phyloP scores from a whole-genome alignment of 2,329 filamentous ascomycete species.

The Hypoxylon sp. region DNA sequence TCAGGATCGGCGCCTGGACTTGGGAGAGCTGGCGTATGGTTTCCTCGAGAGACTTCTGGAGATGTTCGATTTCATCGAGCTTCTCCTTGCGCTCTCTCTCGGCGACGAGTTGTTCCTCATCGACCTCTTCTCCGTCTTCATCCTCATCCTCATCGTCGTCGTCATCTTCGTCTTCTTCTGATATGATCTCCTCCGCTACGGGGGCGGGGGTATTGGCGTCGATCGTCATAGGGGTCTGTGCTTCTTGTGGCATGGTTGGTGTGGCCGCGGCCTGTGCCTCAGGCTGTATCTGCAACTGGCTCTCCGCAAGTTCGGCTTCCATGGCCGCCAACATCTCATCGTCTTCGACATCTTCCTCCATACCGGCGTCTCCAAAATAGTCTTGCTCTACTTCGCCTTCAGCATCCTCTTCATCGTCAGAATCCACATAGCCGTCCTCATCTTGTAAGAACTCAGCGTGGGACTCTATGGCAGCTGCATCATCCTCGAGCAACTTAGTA shows the following conservation, averaged over 20 bases:
- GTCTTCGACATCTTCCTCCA: constrained; percentile 53
- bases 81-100: constrained; percentile 70
- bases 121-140: constrained; percentile 68
- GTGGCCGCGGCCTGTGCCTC: constrained; percentile 55
- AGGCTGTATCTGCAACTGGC: constrained; percentile 38
- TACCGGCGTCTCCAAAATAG: constrained; percentile 56
- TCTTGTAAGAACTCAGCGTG: constrained; percentile 77
- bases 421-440: constrained; percentile 55
- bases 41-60: constrained; percentile 58
- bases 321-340: constrained; percentile 64
- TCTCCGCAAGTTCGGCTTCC: constrained; percentile 63
- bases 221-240: constrained; percentile 62
- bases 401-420: constrained; percentile 57
- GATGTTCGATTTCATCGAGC: constrained; percentile 59
- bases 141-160: constrained; percentile 59
- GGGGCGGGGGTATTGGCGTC: constrained; percentile 63
- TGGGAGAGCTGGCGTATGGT: constrained; percentile 60
- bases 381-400: constrained; percentile 70
- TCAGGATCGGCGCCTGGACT: constrained; percentile 64
- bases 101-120: constrained; percentile 68
- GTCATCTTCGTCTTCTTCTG: constrained; percentile 63
- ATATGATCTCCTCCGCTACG: constrained; percentile 61
- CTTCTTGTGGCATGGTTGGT: constrained; percentile 60
- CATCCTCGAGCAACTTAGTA: constrained; percentile 78
- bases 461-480: constrained; percentile 72